Evolutionary conservation across 108 stramenopile genomes (phyloP).

Genomic region (Cyclotella sp.): DNA sequence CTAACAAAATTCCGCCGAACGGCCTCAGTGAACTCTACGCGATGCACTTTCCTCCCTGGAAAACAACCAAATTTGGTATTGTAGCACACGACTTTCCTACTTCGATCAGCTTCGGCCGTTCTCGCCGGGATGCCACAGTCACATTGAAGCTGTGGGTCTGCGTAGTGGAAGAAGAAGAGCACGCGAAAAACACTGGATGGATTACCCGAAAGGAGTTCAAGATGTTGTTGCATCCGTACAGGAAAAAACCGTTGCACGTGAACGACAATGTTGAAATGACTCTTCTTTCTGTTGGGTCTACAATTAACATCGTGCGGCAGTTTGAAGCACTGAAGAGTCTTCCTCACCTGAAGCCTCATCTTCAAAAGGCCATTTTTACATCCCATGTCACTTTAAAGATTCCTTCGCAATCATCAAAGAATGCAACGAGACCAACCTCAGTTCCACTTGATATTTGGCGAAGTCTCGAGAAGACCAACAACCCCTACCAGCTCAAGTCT

Average conservation of each 20-base stretch:
- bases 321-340: slow-evolving; percentile 45
- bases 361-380: slow-evolving; percentile 46
- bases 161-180: slow-evolving; percentile 33
- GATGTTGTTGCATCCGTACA: slow-evolving; percentile 36
- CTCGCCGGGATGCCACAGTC: slow-evolving; percentile 18
- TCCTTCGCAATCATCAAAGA: not conserved
- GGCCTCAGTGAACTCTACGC: slow-evolving; percentile 44
- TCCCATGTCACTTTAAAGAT: not conserved
- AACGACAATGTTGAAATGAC: slow-evolving; percentile 29
- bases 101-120: slow-evolving; percentile 29
- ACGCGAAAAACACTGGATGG: slow-evolving; percentile 38
- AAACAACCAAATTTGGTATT: slow-evolving; percentile 32
- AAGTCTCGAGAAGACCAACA: slow-evolving; percentile 21
- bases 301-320: slow-evolving; percentile 46
- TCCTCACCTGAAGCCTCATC: slow-evolving; percentile 35
- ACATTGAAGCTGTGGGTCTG: slow-evolving; percentile 45
- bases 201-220: slow-evolving; percentile 37
- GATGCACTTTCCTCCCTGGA: slow-evolving; percentile 38
- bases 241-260: slow-evolving; percentile 16
- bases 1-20: slow-evolving; percentile 32
- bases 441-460: slow-evolving; percentile 30
- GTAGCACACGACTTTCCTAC: slow-evolving; percentile 54
- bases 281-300: slow-evolving; percentile 38
- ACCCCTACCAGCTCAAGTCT: slow-evolving; percentile 16
- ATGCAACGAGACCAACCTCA: slow-evolving; percentile 14